Evolutionary conservation across 148 eudicot genomes (phyloP).

Genomic region (Rhododendron williamsianum): DNA sequence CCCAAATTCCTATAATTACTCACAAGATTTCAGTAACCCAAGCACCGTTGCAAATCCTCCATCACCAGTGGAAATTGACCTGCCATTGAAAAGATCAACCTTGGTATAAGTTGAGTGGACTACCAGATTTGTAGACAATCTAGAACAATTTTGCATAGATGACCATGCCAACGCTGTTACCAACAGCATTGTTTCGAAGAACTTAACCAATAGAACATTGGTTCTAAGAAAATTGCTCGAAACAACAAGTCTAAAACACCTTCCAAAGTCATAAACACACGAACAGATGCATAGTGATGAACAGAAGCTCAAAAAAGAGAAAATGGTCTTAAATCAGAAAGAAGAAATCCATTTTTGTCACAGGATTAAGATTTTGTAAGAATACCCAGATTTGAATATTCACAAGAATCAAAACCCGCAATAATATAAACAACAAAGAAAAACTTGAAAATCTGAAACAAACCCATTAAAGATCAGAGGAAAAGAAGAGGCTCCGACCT

Average conservation of each 20-base stretch:
- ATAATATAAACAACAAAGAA: neutral
- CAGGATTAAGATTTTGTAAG: neutral
- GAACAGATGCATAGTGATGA: neutral
- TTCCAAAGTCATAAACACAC: neutral
- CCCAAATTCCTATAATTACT: neutral
- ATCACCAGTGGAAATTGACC: conserved; percentile 19
- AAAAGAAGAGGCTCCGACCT: neutral
- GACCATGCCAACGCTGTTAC: conserved; percentile 20
- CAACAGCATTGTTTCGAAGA: conserved; percentile 19
- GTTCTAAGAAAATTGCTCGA: neutral
- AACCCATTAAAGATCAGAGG: neutral
- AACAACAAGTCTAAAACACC: neutral
- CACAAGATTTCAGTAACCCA: conserved; percentile 8
- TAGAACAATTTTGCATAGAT: conserved; percentile 11
- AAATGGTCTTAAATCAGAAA: neutral
- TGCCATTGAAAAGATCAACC: conserved; percentile 35
- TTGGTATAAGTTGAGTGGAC: conserved; percentile 13
- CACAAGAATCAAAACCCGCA: neutral
- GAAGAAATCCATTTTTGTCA: neutral
- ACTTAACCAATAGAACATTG: neutral
- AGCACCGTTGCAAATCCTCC: conserved; percentile 23
- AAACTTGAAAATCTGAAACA: neutral
- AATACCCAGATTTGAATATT: conserved; percentile 5
- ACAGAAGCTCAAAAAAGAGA: neutral
- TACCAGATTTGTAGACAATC: conserved; percentile 37